Base-by-base conservation (phyloP, 805 yeast species). In the Komagataella ulmi region DNA sequence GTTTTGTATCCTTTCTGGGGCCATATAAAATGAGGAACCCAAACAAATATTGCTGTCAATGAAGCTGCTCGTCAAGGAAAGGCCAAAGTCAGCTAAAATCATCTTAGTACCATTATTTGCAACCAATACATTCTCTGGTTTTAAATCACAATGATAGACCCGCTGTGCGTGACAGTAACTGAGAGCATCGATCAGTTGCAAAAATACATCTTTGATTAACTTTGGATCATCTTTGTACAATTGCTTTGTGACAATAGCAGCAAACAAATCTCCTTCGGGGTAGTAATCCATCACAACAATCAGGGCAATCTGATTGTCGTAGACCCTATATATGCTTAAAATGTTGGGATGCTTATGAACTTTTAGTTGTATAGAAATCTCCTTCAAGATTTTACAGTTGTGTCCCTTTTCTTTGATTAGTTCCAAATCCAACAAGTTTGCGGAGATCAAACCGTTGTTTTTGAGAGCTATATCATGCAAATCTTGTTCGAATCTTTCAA, bases 101-200 rank as follows among this genome's bases (percentile, higher is more conserved):
- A 84, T 70, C 52, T 69, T 74, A 51, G 73, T 63, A 53, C 81
- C 88, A 58, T 76, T 72, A 61, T 66, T 65, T 10, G 79, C 74
- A 49, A 89, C 80, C 60, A 93, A 71, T 52, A 93, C 78, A 69
- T 93, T 93, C 65, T 93, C 98, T 5, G 99, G 99, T 70, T 93
- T 93, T 57, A 90, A 79, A 67, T 90, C 98, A 62, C 97, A 86
- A 64, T 90, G 98, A 64, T 82, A 91, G 44, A 91, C 80, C n/a
- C 85, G 83, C 55, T 77, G 79, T 1, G 83, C 73, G 65, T 91
- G 97, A 61, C 95, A 86, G 68, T 83, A 86, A 55, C 80, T 78
- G 51, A 90, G 75, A 2, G 90, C 96, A 55, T 89, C 86, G 46
- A 91, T 72, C 64, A 93, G 75, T 67, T 93, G 97, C 46, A 76